A percentile compares a stretch with the other conserved stretches of the same genome.
phyloP scores from a whole-genome alignment of 257 asterid genomes.

The Solanum chmielewskii region DNA sequence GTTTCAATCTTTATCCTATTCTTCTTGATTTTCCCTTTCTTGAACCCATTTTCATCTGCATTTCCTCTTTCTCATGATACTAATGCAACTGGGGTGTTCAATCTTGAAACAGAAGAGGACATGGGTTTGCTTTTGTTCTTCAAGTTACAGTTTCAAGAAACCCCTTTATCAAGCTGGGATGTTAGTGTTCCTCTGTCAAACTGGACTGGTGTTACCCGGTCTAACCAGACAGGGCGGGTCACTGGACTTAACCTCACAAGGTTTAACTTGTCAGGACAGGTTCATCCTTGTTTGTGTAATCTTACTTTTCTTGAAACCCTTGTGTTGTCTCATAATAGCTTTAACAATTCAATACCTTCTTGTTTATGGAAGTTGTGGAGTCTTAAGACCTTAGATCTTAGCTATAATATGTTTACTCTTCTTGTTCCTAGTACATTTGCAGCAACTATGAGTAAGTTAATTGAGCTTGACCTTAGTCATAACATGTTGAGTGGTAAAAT shows the following conservation, averaged over 20 bases:
- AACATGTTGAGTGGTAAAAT: conserved; percentile 38
- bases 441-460: conserved; percentile 12
- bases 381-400: conserved; percentile 49
- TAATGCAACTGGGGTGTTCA: background rate
- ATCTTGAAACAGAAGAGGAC: conserved; percentile 19
- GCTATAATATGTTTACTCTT: conserved; percentile 44
- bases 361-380: conserved; percentile 37
- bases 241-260: conserved; percentile 63
- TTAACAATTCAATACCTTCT: conserved; percentile 40
- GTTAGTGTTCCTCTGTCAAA: conserved; percentile 5
- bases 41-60: conserved; percentile 4
- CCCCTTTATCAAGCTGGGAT: conserved; percentile 45
- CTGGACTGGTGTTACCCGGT: conserved; percentile 46
- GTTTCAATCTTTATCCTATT: conserved; percentile 1
- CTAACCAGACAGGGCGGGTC: conserved; percentile 51
- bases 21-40: conserved; percentile 3
- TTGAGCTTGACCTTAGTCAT: conserved; percentile 50
- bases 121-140: conserved; percentile 49
- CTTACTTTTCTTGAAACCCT: conserved; percentile 54
- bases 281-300: conserved; percentile 61
- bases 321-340: conserved; percentile 46
- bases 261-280: conserved; percentile 44
- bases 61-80: conserved; percentile 7
- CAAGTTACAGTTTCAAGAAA: conserved; percentile 43
- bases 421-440: conserved; percentile 21